phyloP scores from a whole-genome alignment of 768 basidiomycete genomes.

The Daedaleopsis nitida region DNA sequence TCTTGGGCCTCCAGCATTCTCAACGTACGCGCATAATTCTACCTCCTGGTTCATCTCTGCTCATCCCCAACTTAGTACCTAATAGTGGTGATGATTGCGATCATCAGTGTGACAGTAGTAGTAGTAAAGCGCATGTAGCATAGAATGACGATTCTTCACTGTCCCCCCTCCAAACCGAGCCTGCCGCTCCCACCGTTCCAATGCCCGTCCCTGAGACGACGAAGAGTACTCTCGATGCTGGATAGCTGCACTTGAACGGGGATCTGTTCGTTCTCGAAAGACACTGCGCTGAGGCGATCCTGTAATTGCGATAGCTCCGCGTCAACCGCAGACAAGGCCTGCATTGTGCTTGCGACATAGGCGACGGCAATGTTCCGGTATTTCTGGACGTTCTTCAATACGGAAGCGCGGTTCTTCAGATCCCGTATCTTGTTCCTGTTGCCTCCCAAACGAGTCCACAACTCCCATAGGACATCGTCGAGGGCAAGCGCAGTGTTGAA shows the following conservation, averaged over 20 bases:
- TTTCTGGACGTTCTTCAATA: constrained; percentile 54
- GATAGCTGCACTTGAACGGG: constrained; percentile 75
- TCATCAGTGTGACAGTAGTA: too few species aligned
- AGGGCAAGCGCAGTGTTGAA: constrained; percentile 42
- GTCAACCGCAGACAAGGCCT: constrained; percentile 59
- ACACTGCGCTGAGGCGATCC: constrained; percentile 67
- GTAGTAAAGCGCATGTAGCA: too few species aligned
- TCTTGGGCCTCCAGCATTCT: constrained; percentile 5
- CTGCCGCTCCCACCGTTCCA: constrained; percentile 39
- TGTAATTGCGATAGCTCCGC: constrained; percentile 76
- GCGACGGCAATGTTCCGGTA: constrained; percentile 63
- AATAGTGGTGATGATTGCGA: too few species aligned
- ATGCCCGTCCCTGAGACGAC: constrained; percentile 57
- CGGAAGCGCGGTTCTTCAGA: constrained; percentile 48
- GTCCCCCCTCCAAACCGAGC: too few species aligned
- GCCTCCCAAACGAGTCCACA: constrained; percentile 72
- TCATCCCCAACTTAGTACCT: too few species aligned
- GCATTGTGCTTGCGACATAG: constrained; percentile 64
- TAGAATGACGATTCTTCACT: too few species aligned
- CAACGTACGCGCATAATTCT: too few species aligned
- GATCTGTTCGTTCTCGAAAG: constrained; percentile 52
- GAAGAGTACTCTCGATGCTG: constrained; percentile 64
- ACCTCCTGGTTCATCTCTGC: too few species aligned
- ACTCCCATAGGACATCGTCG: constrained; percentile 56
- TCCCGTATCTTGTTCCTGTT: constrained; percentile 51